phyloP scores from a whole-genome alignment of 371 early-diverging fungal species.

The Mortierella sp. region DNA sequence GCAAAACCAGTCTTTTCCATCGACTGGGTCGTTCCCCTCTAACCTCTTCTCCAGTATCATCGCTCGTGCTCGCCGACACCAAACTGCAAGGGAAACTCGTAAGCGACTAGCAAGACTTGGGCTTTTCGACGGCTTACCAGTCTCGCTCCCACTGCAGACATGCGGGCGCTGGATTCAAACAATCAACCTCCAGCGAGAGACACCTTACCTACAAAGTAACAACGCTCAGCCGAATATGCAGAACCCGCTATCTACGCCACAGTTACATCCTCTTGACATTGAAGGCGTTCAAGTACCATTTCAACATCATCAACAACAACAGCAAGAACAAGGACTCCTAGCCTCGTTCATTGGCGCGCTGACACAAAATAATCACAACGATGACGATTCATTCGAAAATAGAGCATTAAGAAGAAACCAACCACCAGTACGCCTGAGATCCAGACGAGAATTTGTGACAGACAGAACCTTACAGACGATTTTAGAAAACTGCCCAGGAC shows the following conservation, averaged over 20 bases:
- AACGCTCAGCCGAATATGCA: constrained; percentile 9
- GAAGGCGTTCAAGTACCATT: neutral
- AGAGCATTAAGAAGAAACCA: neutral
- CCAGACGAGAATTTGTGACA: constrained; percentile 35
- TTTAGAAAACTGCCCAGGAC: constrained; percentile 38
- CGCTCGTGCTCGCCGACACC: constrained; percentile 24
- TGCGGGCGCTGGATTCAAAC: constrained; percentile 53
- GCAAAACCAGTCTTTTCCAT: neutral
- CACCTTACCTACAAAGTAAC: constrained; percentile 16
- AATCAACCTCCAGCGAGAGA: constrained; percentile 51
- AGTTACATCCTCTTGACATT: constrained; percentile 6
- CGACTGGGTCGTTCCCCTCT: neutral
- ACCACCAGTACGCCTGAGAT: constrained; percentile 7
- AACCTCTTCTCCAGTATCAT: constrained; percentile 7
- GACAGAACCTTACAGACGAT: constrained; percentile 39
- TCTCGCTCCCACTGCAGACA: constrained; percentile 27
- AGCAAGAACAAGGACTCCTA: constrained; percentile 19
- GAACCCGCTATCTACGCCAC: neutral
- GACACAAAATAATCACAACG: neutral
- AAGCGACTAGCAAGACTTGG: constrained; percentile 24
- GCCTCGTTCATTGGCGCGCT: constrained; percentile 12
- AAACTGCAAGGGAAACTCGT: constrained; percentile 20
- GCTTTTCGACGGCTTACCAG: constrained; percentile 29
- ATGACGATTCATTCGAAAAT: neutral
- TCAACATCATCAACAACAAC: constrained; percentile 9